A percentile compares a stretch with the other conserved stretches of the same genome.
phyloP scores from a whole-genome alignment of 805 yeast genomes.

The Naumovozyma dairenensis region DNA sequence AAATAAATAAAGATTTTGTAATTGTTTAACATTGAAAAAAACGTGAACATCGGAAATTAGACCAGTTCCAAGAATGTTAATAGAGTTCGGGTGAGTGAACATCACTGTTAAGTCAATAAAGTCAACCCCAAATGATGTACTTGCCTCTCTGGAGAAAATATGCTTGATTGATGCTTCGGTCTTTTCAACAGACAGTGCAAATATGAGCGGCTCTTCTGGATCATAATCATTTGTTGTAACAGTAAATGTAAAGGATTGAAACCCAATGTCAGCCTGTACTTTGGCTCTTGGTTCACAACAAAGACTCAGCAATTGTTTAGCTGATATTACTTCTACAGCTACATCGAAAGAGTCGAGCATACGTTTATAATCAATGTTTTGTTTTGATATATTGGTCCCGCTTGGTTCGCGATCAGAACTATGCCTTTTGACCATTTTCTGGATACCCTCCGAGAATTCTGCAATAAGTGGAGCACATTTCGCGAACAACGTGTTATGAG shows the following conservation, averaged over 20 bases:
- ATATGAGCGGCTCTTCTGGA: conserved; percentile 33
- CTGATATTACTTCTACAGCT: conserved; percentile 53
- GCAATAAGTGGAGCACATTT: conserved; percentile 68
- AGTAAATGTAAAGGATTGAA: conserved; percentile 55
- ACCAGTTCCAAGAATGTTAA: conserved; percentile 41
- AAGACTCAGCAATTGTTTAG: conserved; percentile 61
- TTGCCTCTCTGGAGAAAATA: conserved; percentile 78
- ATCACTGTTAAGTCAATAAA: conserved; percentile 41
- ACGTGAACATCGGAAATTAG: conserved; percentile 46
- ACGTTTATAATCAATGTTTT: conserved; percentile 32
- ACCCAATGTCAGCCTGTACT: conserved; percentile 75
- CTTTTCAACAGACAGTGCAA: conserved; percentile 41
- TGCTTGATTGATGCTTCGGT: conserved; percentile 74
- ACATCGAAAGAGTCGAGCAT: conserved; percentile 49
- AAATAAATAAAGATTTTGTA: conserved; percentile 78
- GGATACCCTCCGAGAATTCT: conserved; percentile 45
- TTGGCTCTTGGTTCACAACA: conserved; percentile 94
- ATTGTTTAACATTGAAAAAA: conserved; percentile 68
- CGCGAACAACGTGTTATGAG: conserved; percentile 62
- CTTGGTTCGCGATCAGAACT: conserved; percentile 8
- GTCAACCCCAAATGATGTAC: conserved; percentile 54
- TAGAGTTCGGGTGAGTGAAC: conserved; percentile 34
- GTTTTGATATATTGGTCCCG: conserved; percentile 3
- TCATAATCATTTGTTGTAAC: conserved; percentile 41
- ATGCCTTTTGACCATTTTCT: conserved; percentile 35